Evolutionary conservation across 768 basidiomycete species (phyloP), one percentile per base, ranked within the genome.

Genomic region (Leccinellum luteum): DNA sequence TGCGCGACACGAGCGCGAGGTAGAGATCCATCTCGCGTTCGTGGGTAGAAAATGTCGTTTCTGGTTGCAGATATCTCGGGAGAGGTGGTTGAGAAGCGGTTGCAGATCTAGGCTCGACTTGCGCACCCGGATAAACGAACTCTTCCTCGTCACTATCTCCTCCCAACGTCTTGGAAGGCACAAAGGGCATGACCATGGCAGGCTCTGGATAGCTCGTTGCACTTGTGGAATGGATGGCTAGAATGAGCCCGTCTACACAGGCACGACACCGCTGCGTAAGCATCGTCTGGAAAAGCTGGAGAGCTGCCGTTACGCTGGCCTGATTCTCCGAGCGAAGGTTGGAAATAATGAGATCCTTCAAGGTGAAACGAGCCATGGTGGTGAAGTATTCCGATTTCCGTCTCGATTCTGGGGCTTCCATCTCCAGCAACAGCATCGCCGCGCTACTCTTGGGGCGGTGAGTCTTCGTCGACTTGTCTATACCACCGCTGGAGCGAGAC

Each of bases 351-450:
- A 98, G 80, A 65, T 98, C 96, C 69, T 92, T 94, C 41, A 98
- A 79, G 5, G 92, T 95, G 76, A 94, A 98, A 17, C 94, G 84
- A 13, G 89, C 91, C 74, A 90, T 84, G 0, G 92, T 86, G 2
- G 88, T 93, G 70, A 92, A 90, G 73, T 97, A 97, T 61, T 85
- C 86, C 1, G 90, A 85, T 52, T 79, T 85, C 58, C 80, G 83
- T 55, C 83, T 78, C 15, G 89, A 84, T 14, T 84, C 84, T 1
- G 90, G 88, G 2, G 86, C 86, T 68, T 92, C 87, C 79, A 90
- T 85, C 68, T 94, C 90, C 52, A 97, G 75, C n/a, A 94, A 76
- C n/a, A 82, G 76, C 90, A 96, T 92, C 1, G 93, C 94, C 1
- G 93, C 94, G 50, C 89, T 92, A 62, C 92, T 95, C 72, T 92